Evolutionary conservation across 257 asterid genomes (phyloP).

Genomic region (Capsicum rhomboideum): DNA sequence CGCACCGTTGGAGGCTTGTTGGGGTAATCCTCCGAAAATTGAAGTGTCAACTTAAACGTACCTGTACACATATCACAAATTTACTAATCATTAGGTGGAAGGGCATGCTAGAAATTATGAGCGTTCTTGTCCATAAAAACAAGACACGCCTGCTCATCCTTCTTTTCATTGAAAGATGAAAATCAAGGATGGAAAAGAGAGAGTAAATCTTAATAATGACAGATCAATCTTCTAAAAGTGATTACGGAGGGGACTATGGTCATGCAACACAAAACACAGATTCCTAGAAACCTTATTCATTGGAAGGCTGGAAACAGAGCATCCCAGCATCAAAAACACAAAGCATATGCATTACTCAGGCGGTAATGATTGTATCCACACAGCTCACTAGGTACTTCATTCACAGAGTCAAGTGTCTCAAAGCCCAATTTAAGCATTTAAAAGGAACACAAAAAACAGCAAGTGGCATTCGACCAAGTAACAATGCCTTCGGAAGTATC

Average conservation of each 20-base stretch:
- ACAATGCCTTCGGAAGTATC: not conserved
- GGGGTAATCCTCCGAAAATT: conserved; percentile 86
- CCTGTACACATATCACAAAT: conserved; percentile 27
- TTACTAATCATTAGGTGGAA: not conserved
- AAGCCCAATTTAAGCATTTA: not conserved
- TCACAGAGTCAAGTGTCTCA: not conserved
- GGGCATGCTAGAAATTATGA: not conserved
- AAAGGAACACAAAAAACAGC: not conserved
- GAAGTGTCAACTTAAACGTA: conserved; percentile 88
- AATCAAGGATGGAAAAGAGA: not conserved
- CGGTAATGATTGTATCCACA: not conserved
- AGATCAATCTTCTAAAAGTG: not conserved
- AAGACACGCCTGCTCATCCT: not conserved
- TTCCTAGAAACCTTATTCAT: not conserved
- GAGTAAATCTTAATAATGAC: not conserved
- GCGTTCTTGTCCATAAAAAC: not conserved
- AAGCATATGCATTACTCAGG: not conserved
- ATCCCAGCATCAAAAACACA: not conserved
- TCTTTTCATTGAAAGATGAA: not conserved
- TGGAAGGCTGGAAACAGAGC: not conserved
- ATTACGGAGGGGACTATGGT: not conserved
- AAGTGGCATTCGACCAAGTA: not conserved
- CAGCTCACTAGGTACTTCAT: too few species aligned
- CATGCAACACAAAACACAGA: not conserved
- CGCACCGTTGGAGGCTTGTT: conserved; percentile 94